Evolutionary conservation across 257 asterid species (phyloP), one percentile per base, ranked within the genome.

Genomic region (Nicotiana benthamiana): DNA sequence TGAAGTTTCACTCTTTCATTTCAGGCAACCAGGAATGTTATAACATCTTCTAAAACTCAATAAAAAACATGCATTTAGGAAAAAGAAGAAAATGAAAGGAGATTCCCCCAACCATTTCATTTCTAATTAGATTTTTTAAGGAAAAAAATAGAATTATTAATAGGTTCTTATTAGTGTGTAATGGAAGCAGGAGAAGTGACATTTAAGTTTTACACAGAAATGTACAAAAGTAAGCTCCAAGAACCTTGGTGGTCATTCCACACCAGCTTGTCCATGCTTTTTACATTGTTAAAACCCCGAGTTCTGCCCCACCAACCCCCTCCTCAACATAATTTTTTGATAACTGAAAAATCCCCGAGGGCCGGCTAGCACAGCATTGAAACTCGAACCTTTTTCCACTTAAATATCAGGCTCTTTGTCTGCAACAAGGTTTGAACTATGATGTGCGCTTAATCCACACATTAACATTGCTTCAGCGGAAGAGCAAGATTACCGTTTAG

Each of bases 381-480:
- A 5, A 32, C 36, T 32, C 36, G 5, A 32, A 32, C 36, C 36
- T 1, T 32, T 32, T 32, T 32, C 36, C 1, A 40, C 12, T 2
- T 1, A 40, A 40, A 40, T 40, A 40, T 9, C 12, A 40, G 48
- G 12, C 48, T 34, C 43, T 9, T 40, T 67, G 18, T n/a, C 10
- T 36, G 54, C 30, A n/a, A 2, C 54, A 67, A 2, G 54, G n/a
- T 11, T 67, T 27, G 22, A 40, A 68, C 76, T 11, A 0, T 67
- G 51, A 32, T 17, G 15, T 30, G 24, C 17, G 8, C 24, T 3
- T 17, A 65, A 32, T n/a, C 51, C 36, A 43, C 18, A 79, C 43
- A 36, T 78, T 32, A 78, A 28, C 60, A 61, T 24, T 75, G 53
- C 64, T 85, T 87, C 52, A 84, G 86, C 15, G 92, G 83, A 52